Evolutionary conservation across 1,139 yeast genomes (phyloP), one percentile per base, ranked within the genome.

Genomic region (Kluyveromyces sp.): DNA sequence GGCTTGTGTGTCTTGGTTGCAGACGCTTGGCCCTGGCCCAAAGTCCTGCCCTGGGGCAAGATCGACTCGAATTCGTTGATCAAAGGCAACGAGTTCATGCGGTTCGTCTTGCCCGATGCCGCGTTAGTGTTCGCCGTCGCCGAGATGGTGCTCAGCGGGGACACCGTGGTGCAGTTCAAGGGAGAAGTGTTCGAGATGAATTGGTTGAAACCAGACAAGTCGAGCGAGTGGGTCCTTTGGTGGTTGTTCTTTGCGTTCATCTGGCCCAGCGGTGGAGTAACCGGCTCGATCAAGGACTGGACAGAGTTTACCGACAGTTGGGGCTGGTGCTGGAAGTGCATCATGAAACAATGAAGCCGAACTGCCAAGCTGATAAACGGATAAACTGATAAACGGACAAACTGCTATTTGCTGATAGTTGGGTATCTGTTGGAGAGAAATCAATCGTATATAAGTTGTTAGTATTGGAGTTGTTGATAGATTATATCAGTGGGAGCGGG

Each of bases 261-360:
- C 45, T 60, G 64, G 37, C 61, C 60, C 42, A 62, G 42, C 7
- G 62, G 59, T 29, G 68, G 65, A 15, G 67, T 57, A 26, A 55
- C 56, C 10, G 66, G 78, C 71, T 32, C 77, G 69, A 41, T 65
- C 66, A 46, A 55, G 58, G 58, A 70, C 64, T 61, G 60, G 26
- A 60, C 52, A 39, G 71, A 57, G 52, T 60, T 53, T 57, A 66
- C 57, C 65, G 81, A 62, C 43, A 60, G 48, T 47, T 61, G 65
- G 29, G 61, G 63, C 45, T 61, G 64, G 48, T 60, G 66, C 30
- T 56, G 54, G 41, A 55, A 53, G 8, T 48, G 48, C 54, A 52
- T 51, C 37, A 34, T 33, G 10, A 10, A 25, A 27, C 21, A 7
- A 7, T 5, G 32, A 25, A 27, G 2, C 34, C 34, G 15, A 4